Evolutionary conservation across 2,329 filamentous ascomycete genomes (phyloP).

Genomic region (Curvularia hawaiiensis): DNA sequence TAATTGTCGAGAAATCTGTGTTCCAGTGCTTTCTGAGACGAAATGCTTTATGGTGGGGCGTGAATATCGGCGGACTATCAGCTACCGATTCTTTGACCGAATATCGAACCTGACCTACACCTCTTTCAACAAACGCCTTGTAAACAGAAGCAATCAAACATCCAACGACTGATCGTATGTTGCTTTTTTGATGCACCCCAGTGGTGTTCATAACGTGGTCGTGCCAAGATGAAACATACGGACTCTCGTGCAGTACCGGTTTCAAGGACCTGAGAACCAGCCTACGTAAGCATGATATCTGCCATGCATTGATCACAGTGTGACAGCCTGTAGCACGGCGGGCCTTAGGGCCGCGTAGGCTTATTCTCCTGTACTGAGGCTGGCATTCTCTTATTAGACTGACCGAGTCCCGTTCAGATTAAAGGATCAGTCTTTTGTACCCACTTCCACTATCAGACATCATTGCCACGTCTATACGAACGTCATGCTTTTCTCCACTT

Average conservation of each 20-base stretch:
- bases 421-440: not conserved
- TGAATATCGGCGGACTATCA: not conserved
- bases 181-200: constrained; percentile 2
- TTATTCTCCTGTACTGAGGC: constrained; percentile 20
- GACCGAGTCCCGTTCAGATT: not conserved
- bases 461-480: not conserved
- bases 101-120: not conserved
- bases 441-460: not conserved
- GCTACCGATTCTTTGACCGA: not conserved
- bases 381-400: constrained; percentile 7
- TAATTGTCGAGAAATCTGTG: too few species aligned
- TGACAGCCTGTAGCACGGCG: constrained; percentile 28
- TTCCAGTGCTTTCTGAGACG: too few species aligned
- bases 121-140: too few species aligned
- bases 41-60: not conserved
- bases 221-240: constrained; percentile 30
- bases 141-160: not conserved
- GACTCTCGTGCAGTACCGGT: constrained; percentile 35
- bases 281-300: constrained; percentile 21
- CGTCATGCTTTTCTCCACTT: constrained; percentile 33
- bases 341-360: constrained; percentile 30
- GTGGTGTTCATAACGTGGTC: constrained; percentile 20
- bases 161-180: not conserved
- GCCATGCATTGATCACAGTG: constrained; percentile 22
- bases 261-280: constrained; percentile 31